A percentile compares a stretch with the other conserved stretches of the same genome.
phyloP scores from a whole-genome alignment of 345 rosid genomes.

The Carallia pectinifolia region DNA sequence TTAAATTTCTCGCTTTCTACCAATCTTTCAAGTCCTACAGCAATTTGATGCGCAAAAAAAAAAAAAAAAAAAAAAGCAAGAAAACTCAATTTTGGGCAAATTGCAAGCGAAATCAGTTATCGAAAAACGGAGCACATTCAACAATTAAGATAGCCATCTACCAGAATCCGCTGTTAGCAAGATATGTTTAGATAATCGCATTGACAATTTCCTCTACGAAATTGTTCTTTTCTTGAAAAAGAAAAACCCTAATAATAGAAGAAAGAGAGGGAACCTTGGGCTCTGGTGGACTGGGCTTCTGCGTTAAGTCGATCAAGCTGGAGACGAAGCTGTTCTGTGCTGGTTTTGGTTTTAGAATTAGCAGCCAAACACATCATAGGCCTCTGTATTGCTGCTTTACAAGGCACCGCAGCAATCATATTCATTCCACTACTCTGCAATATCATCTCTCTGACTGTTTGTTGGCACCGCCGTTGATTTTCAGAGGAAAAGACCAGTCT shows the following conservation, averaged over 20 bases:
- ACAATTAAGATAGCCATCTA: too few species aligned
- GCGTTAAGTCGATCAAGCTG: constrained; percentile 73
- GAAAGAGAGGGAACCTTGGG: constrained; percentile 48
- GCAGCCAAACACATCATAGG: constrained; percentile 36
- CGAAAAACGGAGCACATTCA: too few species aligned
- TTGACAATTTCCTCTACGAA: too few species aligned
- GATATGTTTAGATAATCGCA: too few species aligned
- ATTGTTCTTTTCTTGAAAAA: background rate
- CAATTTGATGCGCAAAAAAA: too few species aligned
- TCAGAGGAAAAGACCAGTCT: too few species aligned
- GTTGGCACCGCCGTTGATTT: background rate
- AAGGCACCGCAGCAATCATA: constrained; percentile 12
- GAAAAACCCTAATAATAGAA: background rate
- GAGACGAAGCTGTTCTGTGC: constrained; percentile 55
- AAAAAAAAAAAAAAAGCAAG: too few species aligned
- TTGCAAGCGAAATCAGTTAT: too few species aligned
- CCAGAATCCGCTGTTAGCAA: too few species aligned
- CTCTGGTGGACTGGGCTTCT: constrained; percentile 65
- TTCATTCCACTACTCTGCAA: constrained; percentile 26
- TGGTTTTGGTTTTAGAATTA: constrained; percentile 17
- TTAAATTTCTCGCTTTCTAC: too few species aligned
- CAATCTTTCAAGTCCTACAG: too few species aligned
- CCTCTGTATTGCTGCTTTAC: constrained; percentile 14
- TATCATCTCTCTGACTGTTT: constrained; percentile 27
- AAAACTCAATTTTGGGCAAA: too few species aligned